Evolutionary conservation across 2,329 filamentous ascomycete species (phyloP), one percentile per base, ranked within the genome.

Genomic region (Colletotrichum musicola): DNA sequence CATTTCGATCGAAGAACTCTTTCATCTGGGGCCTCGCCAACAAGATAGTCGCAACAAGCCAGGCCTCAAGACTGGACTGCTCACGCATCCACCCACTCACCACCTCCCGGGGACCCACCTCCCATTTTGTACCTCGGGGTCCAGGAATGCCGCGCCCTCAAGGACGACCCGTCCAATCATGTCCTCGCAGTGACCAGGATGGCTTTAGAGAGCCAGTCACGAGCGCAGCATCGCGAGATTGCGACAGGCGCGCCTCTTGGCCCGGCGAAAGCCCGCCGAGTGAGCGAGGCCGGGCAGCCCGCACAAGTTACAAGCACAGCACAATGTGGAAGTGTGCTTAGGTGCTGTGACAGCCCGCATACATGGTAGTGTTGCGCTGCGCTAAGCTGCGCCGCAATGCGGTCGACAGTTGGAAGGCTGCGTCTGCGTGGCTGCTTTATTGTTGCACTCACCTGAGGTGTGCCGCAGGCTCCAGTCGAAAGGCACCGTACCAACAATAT

Each of bases 321-420:
- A 35, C 30, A 35, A 35, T 10, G 7, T 35, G 30, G 30, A 35
- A 7, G 6, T 35, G 30, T 35, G 30, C 30, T 4, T 10, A 35
- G 30, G 30, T 35, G 30, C 30, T 35, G 30, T 35, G 30, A 35
- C 44, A 46, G 16, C 44, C 7, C 44, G 44, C 44, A 16, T 22
- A 22, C 20, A 22, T 18, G 12, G 42, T 1, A 16, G 49, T 49
- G 22, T 20, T 6, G 25, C 25, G 9, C 49, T 25, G 20, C 35
- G 58, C 47, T 53, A 47, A 42, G 58, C 47, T 47, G 9, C 58
- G n/a, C 35, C 30, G 30, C 30, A 35, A 7, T 35, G 30, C 30
- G 30, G 30, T 35, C 7, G 10, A 35, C 30, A 35, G 30, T 35
- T 10, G 30, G 10, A 10, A 30, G 27, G n/a, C n/a, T n/a, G n/a